Evolutionary conservation across 2,329 filamentous ascomycete genomes (phyloP), one percentile per base, ranked within the genome.

Genomic region (Diaporthe ilicicola): DNA sequence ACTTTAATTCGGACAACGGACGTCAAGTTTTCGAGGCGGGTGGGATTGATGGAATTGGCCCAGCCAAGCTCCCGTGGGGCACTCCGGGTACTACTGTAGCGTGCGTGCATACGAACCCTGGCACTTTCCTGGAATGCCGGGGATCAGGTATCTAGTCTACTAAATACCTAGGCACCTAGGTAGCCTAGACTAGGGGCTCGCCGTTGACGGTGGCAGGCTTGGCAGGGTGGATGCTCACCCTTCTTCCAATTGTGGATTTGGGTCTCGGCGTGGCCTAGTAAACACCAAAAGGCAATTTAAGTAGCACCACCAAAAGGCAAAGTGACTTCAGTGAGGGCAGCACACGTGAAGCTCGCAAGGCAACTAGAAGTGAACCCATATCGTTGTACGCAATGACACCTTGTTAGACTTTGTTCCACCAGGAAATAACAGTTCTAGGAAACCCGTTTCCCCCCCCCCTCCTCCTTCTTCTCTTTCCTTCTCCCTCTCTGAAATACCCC

Each of bases 61-160:
- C 59, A 42, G 42, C n/a, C 53, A 59, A 59, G 29, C 53, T 34
- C 65, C 53, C 65, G 53, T 67, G 53, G 65, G 32, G 53, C 51
- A 27, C 34, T 68, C 44, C 59, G 59, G 59, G 59, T 48, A 37
- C 42, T 22, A 62, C 59, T 48, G 59, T 39, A 39, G 13, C 8
- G 37, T 39, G 13, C 37, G 37, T 39, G 37, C 37, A 39, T 32
- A 48, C 42, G 59, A 48, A 34, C 42, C 56, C 13, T 29, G 39
- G 39, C 4, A 51, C 48, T 27, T 27, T 56, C 8, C 39, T 48
- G 59, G 19, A 34, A 39, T 39, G 37, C 37, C 8, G 37, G 37
- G 37, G 37, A 15, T 39, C 37, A 10, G 13, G 37, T 34, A 34
- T 9, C 32, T 34, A 34, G 32, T 9, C 24, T 8, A 4, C 17